Evolutionary conservation across 768 basidiomycete species (phyloP).

Genomic region (Chiua virens): DNA sequence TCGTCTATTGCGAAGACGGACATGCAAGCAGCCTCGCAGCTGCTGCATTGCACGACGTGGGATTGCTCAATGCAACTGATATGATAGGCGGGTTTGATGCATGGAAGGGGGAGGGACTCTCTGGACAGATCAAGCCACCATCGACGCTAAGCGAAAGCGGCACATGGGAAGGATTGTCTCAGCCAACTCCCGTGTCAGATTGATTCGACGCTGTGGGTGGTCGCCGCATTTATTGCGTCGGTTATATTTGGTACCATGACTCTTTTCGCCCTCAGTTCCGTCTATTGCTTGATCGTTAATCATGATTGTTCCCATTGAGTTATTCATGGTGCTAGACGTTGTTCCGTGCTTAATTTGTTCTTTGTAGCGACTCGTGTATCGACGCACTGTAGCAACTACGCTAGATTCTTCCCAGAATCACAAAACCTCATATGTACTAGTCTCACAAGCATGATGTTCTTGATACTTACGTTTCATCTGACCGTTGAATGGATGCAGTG

Average conservation of each 20-base stretch:
- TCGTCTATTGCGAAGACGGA: conserved; percentile 76
- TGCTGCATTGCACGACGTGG: conserved; percentile 63
- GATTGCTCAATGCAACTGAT: conserved; percentile 74
- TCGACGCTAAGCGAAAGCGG: conserved; percentile 29
- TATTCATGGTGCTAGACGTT: background rate
- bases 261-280: no score
- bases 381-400: background rate
- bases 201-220: conserved; percentile 15
- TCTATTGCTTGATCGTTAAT: no score
- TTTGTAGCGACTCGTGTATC: background rate
- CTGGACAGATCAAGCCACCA: conserved; percentile 43
- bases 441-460: no score
- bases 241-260: no score
- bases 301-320: background rate
- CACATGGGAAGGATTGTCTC: conserved; percentile 32
- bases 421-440: no score
- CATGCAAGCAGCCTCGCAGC: conserved; percentile 74
- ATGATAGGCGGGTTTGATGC: conserved; percentile 72
- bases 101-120: conserved; percentile 68
- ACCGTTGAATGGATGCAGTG: no score
- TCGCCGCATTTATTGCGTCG: background rate
- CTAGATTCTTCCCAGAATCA: no score
- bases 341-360: background rate
- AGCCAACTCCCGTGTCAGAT: conserved; percentile 26
- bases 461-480: no score